Evolutionary conservation across 768 basidiomycete genomes (phyloP), one percentile per base, ranked within the genome.

Genomic region (Steccherinum ochraceum): DNA sequence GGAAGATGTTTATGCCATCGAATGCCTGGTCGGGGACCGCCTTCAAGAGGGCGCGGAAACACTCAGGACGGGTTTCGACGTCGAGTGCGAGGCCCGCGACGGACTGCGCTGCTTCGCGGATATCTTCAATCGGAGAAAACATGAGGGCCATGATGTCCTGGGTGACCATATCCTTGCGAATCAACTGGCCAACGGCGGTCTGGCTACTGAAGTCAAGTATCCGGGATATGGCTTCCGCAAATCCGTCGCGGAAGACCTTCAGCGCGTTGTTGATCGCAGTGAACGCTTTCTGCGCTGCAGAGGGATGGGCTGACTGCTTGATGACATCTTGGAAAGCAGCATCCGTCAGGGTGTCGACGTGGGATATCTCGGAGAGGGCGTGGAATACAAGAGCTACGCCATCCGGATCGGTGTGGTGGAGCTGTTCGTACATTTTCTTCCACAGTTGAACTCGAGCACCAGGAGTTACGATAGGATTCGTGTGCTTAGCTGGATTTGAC

Each of bases 61-160:
- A 94, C 56, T 96, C 94, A 35, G 80, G 74, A 41, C 96, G 87
- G 23, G 80, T 83, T 60, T 94, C 91, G n/a, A 84, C 89, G 57
- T 95, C 89, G 59, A 88, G 94, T 0, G 92, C 87, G 49, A 91
- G 79, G 11, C 86, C 86, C 23, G 90, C 77, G n/a, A 98, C 64
- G 18, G 79, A 78, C 63, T 93, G 88, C 1, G 85, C 88, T 11
- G 86, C 82, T 41, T 75, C 71, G 58, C 89, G 88, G 13, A 94
- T 68, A 12, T 81, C 77, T 18, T 84, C 83, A 24, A 84, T 74
- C 0, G 95, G 93, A 18, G 93, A 97, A 25, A 98, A 70, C 64
- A 95, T 79, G 27, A 95, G 74, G 27, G 74, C 64, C 52, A 85
- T 78, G 41, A 86, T 66, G 43, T 82, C 70, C 57, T 79, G 74